Conservation (phyloP, 306 rosid genomes). For the Coriaria nepalensis region DNA sequence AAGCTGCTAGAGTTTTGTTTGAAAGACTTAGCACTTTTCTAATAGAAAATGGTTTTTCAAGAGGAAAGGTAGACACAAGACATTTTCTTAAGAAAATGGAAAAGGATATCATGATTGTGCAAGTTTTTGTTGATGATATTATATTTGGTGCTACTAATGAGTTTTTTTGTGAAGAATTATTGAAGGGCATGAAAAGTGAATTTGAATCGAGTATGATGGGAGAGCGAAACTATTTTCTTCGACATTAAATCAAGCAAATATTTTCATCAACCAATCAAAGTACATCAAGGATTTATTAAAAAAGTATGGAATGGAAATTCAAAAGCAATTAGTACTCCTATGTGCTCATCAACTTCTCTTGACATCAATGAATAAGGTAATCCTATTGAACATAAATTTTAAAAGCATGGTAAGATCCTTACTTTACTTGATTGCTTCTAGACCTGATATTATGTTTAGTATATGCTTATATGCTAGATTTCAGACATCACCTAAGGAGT, state of each 20-base stretch:
- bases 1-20: neutral
- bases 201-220: neutral
- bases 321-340: neutral
- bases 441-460: too few relatives aligned
- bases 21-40: too few relatives aligned
- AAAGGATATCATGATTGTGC: neutral
- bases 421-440: neutral
- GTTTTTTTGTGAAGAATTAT: neutral
- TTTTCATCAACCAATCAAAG: neutral
- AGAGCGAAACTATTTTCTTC: neutral
- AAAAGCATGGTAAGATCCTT: neutral
- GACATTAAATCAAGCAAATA: neutral
- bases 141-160: neutral
- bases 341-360: neutral
- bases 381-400: neutral
- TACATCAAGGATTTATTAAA: neutral
- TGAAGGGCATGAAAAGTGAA: neutral
- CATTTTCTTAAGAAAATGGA: neutral
- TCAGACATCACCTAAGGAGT: too few relatives aligned
- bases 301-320: neutral
- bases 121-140: neutral
- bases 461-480: too few relatives aligned
- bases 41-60: too few relatives aligned
- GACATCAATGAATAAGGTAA: neutral
- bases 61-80: neutral